Conservation (phyloP, 108 stramenopile species). For the Aurantiochytrium sp. region DNA sequence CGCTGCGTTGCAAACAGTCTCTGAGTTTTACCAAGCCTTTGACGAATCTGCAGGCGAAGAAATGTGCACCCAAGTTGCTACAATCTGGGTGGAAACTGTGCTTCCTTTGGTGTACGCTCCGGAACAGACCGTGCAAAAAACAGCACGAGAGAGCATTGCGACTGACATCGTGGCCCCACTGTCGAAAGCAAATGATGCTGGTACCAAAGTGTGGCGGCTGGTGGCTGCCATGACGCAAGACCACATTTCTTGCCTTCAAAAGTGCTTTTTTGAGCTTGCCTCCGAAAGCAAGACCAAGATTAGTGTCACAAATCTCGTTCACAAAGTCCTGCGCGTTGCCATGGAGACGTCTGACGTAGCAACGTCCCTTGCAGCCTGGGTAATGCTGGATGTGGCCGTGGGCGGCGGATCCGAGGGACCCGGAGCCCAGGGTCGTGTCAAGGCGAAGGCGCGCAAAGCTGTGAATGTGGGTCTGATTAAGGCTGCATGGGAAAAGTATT, state of each 20-base stretch:
- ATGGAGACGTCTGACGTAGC: neutral
- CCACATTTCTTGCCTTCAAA: neutral
- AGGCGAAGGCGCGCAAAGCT: neutral
- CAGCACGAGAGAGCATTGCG: neutral
- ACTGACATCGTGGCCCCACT: neutral
- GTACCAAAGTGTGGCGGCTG: neutral
- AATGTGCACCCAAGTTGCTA: neutral
- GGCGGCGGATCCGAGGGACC: neutral
- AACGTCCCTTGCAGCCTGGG: neutral
- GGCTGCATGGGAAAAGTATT: neutral
- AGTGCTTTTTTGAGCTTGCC: neutral
- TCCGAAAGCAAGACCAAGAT: neutral
- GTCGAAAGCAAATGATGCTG: neutral
- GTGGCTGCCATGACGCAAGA: neutral
- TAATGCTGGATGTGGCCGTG: neutral
- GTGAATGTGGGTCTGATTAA: neutral
- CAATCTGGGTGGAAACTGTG: neutral
- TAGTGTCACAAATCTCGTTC: neutral
- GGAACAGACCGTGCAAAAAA: neutral
- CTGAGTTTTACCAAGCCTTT: neutral
- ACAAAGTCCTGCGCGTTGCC: neutral
- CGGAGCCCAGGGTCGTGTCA: neutral
- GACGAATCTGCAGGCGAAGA: neutral
- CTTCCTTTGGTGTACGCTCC: neutral
- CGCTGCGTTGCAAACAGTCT: neutral